Percentiles rank a stretch among this genome's conserved stretches.
phyloP scores from a whole-genome alignment of 805 yeast genomes.

The Pichia kluyveri region DNA sequence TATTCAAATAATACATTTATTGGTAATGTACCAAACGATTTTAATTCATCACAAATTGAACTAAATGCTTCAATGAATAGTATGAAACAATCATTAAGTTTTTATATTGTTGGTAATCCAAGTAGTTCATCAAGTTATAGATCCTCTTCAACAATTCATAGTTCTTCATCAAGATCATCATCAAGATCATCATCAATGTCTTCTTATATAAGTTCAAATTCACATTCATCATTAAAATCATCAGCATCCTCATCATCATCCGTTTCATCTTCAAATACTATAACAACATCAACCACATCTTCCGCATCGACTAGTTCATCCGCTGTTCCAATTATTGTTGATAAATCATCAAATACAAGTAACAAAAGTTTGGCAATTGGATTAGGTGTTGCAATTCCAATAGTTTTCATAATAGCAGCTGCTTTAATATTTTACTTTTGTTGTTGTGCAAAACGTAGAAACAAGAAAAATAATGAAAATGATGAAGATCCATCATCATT shows the following conservation, averaged over 20 bases:
- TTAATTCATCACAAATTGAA: slow-evolving; percentile 31
- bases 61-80: slow-evolving; percentile 34
- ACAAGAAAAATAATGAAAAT: slow-evolving; percentile 26
- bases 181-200: slow-evolving; percentile 17
- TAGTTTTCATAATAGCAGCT: slow-evolving; percentile 40
- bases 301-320: slow-evolving; percentile 15
- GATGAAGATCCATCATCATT: slow-evolving; percentile 9
- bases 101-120: slow-evolving; percentile 47
- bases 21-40: slow-evolving; percentile 56
- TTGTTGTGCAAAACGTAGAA: slow-evolving; percentile 38
- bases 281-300: slow-evolving; percentile 16
- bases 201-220: background rate
- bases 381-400: slow-evolving; percentile 80
- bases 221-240: slow-evolving; percentile 21
- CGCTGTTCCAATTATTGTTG: slow-evolving; percentile 15
- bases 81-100: slow-evolving; percentile 30
- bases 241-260: slow-evolving; percentile 19
- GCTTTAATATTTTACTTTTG: slow-evolving; percentile 44
- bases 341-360: slow-evolving; percentile 10
- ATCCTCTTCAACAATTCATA: slow-evolving; percentile 10
- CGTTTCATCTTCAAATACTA: slow-evolving; percentile 22
- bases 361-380: slow-evolving; percentile 70
- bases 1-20: slow-evolving; percentile 50
- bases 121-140: slow-evolving; percentile 19
- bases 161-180: slow-evolving; percentile 18